Evolutionary conservation across 495 filamentous ascomycete species (phyloP).

Genomic region (Aspergillus egyptiacus): DNA sequence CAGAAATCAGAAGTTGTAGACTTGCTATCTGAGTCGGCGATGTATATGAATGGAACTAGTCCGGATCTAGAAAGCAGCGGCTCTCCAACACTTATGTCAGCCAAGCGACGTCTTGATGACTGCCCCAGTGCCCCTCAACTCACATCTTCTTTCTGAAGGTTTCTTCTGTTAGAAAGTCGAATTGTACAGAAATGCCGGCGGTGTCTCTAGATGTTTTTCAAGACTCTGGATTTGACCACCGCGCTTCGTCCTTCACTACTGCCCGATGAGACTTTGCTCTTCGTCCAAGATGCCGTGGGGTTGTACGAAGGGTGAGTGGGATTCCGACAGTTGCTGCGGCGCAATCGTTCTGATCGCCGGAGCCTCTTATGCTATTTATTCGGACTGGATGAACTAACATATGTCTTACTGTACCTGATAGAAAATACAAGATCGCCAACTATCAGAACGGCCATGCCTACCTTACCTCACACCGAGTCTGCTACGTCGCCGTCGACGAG

Average conservation of each 20-base stretch:
- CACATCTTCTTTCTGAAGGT: not conserved
- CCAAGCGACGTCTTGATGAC: not conserved
- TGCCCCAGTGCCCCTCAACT: not conserved
- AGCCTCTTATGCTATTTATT: not conserved
- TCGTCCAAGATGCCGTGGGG: slow-evolving; percentile 95
- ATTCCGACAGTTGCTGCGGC: slow-evolving; percentile 1
- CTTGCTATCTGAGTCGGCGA: no score
- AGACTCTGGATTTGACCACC: slow-evolving; percentile 88
- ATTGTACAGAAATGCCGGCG: slow-evolving; percentile 35
- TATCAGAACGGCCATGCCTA: slow-evolving; percentile 96
- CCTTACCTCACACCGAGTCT: slow-evolving; percentile 87
- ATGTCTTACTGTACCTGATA: slow-evolving; percentile 26
- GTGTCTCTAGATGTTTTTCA: slow-evolving; percentile 81
- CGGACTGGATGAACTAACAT: slow-evolving; percentile 7
- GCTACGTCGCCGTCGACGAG: slow-evolving; percentile 87
- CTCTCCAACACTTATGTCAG: slow-evolving; percentile 10
- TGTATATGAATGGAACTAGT: not conserved
- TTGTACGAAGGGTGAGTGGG: slow-evolving; percentile 87
- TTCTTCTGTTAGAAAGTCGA: slow-evolving; percentile 3
- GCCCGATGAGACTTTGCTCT: slow-evolving; percentile 84
- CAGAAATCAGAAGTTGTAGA: no score
- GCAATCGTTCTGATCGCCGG: not conserved
- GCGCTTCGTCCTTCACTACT: slow-evolving; percentile 85
- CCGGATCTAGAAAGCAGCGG: slow-evolving; percentile 1
- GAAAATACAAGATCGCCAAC: slow-evolving; percentile 91